Conservation (phyloP, 2,329 filamentous ascomycete genomes). For the Hypoxylon sp. region DNA sequence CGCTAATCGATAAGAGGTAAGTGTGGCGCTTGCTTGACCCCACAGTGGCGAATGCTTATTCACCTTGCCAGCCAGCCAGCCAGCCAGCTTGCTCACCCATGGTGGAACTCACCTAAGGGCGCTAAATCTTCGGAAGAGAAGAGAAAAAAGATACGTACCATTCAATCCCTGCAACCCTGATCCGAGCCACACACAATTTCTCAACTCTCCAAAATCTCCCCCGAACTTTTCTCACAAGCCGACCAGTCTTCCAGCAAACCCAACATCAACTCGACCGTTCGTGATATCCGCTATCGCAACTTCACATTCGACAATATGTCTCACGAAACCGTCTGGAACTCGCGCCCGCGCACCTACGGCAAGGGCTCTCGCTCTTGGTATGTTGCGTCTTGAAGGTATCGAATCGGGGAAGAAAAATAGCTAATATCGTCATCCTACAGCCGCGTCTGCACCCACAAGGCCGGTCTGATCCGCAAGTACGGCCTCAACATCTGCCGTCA, state of each 20-base stretch:
- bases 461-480: slow-evolving; percentile 99
- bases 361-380: slow-evolving; percentile 96
- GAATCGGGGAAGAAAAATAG: slow-evolving; percentile 27
- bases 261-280: slow-evolving; percentile 49
- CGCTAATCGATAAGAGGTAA: slow-evolving; percentile 40
- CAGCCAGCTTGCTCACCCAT: too few species aligned
- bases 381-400: slow-evolving; percentile 54
- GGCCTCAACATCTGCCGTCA: slow-evolving; percentile 90
- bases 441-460: slow-evolving; percentile 87
- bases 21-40: slow-evolving; percentile 2
- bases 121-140: slow-evolving; percentile 30
- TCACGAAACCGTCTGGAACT: slow-evolving; percentile 99
- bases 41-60: neutral
- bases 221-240: slow-evolving; percentile 50
- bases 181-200: slow-evolving; percentile 45
- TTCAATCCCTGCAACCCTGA: slow-evolving; percentile 39
- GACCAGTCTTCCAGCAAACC: slow-evolving; percentile 47
- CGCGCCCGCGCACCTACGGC: slow-evolving; percentile 95
- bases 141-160: slow-evolving; percentile 2
- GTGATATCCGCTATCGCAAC: slow-evolving; percentile 44
- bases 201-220: slow-evolving; percentile 36
- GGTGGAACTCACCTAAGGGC: too few species aligned
- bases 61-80: too few species aligned
- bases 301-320: slow-evolving; percentile 64
- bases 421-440: slow-evolving; percentile 53